Evolutionary conservation across 371 early-diverging fungal genomes (phyloP), one percentile per base, ranked within the genome.

Genomic region (Lichtheimia hyalospora): DNA sequence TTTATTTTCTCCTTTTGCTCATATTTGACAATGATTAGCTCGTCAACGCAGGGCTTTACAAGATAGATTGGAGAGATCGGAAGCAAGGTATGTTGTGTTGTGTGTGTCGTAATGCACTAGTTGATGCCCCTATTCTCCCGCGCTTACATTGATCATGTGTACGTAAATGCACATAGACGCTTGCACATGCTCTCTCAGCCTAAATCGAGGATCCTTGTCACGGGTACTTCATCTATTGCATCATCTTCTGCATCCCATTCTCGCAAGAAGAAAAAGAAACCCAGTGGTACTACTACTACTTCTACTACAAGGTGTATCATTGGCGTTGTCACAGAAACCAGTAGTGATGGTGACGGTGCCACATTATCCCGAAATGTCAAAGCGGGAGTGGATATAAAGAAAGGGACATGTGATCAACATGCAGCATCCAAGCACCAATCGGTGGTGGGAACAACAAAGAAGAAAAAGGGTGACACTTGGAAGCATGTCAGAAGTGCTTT

Each of bases 231-330:
- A 24, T 46, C 61, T 21, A 46, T 18, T 68, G 52, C 68, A 67
- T 28, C 66, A 68, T 27, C 27, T 7, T 27, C 27, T 27, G 27
- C 27, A 27, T 56, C 64, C n/a, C 21, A 23, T 44, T 57, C 40
- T 55, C 62, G 49, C 52, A 64, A 18, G 50, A 65, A 60, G 64
- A 59, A 51, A 54, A 67, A 39, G 68, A 73, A 49, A 58, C 64
- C 34, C 2, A 10, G 34, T 10, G 10, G 34, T 8, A 10, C 10
- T 34, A 34, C 34, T 8, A 8, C 10, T 2, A 8, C 34, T 10
- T 34, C 34, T 10, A 34, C 34, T 8, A 34, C 34, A 34, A 6
- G 34, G 2, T 34, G 34, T 34, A 34, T 34, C 34, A 34, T 34
- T 34, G 34, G 34, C 5, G 34, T 34, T 34, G 34, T 34, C 10